A percentile compares a stretch with the other conserved stretches of the same genome.
phyloP scores from a whole-genome alignment of 1,284 basidiomycete genomes.

The Melanopsichium pennsylvanicum region DNA sequence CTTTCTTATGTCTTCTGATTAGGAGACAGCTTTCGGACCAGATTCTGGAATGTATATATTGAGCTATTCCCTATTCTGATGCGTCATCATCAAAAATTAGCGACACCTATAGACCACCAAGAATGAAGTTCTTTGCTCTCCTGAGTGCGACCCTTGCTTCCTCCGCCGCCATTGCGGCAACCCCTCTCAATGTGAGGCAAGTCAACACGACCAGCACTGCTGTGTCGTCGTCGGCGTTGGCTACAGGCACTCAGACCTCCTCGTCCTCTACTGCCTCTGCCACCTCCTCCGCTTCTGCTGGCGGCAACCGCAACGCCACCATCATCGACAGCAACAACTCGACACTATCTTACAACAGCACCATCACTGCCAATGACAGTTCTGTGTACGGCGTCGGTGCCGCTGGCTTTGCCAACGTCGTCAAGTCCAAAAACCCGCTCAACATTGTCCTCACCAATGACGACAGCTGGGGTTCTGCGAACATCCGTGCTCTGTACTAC shows the following conservation, averaged over 20 bases:
- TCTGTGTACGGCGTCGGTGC: constrained; percentile 44
- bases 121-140: constrained; percentile 27
- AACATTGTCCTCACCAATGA: constrained; percentile 59
- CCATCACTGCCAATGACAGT: constrained; percentile 8
- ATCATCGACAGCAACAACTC: constrained; percentile 35
- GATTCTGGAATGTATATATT: too few species aligned
- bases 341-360: constrained; percentile 28
- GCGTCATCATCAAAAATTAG: too few species aligned
- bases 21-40: too few species aligned
- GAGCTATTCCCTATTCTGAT: too few species aligned
- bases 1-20: too few species aligned
- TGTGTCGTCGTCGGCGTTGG: neutral
- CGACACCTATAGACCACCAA: neutral
- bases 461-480: constrained; percentile 45
- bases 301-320: constrained; percentile 11
- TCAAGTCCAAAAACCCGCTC: constrained; percentile 38
- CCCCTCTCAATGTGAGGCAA: constrained; percentile 24
- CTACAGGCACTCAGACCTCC: too few species aligned
- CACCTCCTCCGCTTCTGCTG: constrained; percentile 3
- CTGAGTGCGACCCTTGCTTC: constrained; percentile 10
- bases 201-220: constrained; percentile 15
- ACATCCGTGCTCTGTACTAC: constrained; percentile 54
- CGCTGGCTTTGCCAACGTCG: constrained; percentile 40
- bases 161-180: constrained; percentile 7
- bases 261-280: constrained; percentile 1